Conservation (phyloP, 2,329 filamentous ascomycete genomes). For the Esteya vermicola region DNA sequence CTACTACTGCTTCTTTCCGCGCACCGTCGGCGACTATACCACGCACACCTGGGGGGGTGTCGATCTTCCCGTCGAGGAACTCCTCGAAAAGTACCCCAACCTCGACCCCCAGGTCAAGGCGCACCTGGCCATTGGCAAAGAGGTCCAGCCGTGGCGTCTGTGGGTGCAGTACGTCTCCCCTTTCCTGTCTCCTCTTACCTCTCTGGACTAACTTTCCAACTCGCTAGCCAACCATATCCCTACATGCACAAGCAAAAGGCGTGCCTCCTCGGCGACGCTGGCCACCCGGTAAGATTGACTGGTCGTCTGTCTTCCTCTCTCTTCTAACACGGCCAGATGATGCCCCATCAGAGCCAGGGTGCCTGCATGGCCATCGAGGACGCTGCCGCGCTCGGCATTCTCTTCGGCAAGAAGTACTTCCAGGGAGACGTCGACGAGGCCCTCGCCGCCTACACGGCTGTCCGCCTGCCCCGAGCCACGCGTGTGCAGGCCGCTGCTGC, state of each 20-base stretch:
- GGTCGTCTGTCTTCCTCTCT: slow-evolving; percentile 23
- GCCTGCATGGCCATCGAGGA: slow-evolving; percentile 58
- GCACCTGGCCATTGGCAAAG: slow-evolving; percentile 44
- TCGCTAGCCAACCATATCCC: slow-evolving; percentile 33
- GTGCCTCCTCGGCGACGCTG: slow-evolving; percentile 52
- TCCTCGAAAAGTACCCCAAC: slow-evolving; percentile 44
- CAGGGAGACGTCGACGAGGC: slow-evolving; percentile 30
- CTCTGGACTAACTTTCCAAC: background rate
- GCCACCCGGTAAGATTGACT: slow-evolving; percentile 31
- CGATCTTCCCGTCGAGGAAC: slow-evolving; percentile 30
- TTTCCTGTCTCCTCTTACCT: background rate
- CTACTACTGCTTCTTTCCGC: slow-evolving; percentile 59
- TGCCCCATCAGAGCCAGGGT: slow-evolving; percentile 46
- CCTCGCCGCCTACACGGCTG: slow-evolving; percentile 34
- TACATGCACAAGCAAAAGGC: slow-evolving; percentile 31
- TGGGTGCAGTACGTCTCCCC: slow-evolving; percentile 16
- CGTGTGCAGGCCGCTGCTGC: slow-evolving; percentile 42
- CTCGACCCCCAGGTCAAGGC: slow-evolving; percentile 42
- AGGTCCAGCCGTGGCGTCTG: slow-evolving; percentile 52
- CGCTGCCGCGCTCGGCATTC: slow-evolving; percentile 45
- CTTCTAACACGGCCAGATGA: slow-evolving; percentile 26
- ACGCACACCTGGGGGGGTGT: slow-evolving; percentile 34
- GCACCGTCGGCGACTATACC: slow-evolving; percentile 43
- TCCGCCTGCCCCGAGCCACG: slow-evolving; percentile 39
- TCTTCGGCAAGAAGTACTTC: slow-evolving; percentile 37